Percentiles rank a stretch among this genome's conserved stretches.
Evolutionary conservation across 2,329 filamentous ascomycete species (phyloP).

Genomic region (Furcasterigmium sp.): DNA sequence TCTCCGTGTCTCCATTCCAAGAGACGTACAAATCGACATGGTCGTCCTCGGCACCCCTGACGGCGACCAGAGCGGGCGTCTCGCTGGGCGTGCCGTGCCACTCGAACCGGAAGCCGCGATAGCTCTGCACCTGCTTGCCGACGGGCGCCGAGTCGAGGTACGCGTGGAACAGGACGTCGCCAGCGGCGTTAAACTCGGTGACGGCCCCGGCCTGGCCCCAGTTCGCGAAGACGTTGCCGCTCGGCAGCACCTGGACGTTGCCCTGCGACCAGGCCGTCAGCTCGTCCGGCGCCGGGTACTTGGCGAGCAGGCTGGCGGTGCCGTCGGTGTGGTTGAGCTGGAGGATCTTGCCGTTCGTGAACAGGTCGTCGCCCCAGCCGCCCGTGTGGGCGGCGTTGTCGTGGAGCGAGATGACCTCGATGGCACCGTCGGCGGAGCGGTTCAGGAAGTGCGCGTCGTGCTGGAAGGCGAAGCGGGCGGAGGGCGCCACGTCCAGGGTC

Average conservation of each 20-base stretch:
- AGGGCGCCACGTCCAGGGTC: constrained; percentile 26
- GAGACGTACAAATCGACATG: constrained; percentile 38
- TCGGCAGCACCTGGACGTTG: constrained; percentile 24
- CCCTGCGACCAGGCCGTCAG: constrained; percentile 13
- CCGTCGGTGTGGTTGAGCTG: constrained; percentile 10
- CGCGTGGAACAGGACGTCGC: constrained; percentile 14
- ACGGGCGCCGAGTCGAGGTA: constrained; percentile 13
- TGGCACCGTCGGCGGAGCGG: constrained; percentile 30
- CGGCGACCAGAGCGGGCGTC: constrained; percentile 17
- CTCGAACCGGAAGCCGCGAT: constrained; percentile 18
- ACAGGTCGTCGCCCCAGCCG: constrained; percentile 11
- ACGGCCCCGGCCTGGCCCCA: constrained; percentile 44
- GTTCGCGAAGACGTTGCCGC: constrained; percentile 39
- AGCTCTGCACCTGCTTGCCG: constrained; percentile 16
- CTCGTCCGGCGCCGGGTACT: constrained; percentile 9
- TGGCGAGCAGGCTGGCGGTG: constrained; percentile 6
- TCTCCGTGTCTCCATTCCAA: constrained; percentile 48
- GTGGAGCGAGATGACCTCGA: constrained; percentile 48
- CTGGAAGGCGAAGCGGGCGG: constrained; percentile 40
- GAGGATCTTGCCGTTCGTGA: constrained; percentile 8
- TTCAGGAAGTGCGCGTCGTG: constrained; percentile 43
- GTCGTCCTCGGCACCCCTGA: constrained; percentile 13
- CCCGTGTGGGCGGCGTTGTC: constrained; percentile 35
- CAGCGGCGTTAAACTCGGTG: constrained; percentile 33
- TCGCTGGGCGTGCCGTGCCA: constrained; percentile 9